A percentile compares a stretch with the other conserved stretches of the same genome.
These are phyloP conservation scores for Pilaira anomala DNA, from an alignment of 192 early-diverging fungal genomes.

Conservation along the genomic window DNA sequence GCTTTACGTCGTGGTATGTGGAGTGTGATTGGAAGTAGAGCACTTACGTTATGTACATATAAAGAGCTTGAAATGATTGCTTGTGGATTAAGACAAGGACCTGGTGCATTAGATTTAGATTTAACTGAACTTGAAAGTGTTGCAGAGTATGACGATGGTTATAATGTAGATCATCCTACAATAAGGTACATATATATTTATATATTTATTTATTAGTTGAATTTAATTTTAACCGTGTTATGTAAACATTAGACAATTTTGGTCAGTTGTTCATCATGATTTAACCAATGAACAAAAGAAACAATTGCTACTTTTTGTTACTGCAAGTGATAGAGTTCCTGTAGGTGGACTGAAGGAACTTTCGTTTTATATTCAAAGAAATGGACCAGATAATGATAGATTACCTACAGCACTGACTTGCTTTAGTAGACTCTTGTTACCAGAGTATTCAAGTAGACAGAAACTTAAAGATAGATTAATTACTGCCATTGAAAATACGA, in stretches of 20 bases:
- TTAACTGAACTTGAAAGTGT: conserved; percentile 66
- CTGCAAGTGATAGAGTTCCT: conserved; percentile 86
- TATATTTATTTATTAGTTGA: no score
- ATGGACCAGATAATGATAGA: conserved; percentile 85
- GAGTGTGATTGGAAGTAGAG: conserved; percentile 47
- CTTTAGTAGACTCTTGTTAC: conserved; percentile 84
- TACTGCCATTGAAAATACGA: conserved; percentile 87
- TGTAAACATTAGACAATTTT: conserved; percentile 58
- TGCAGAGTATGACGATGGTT: conserved; percentile 85
- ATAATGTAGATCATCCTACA: conserved; percentile 56
- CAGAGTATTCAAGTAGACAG: conserved; percentile 70
- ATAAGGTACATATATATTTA: conserved; percentile 44
- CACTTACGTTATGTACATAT: conserved; percentile 31
- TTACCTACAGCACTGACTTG: conserved; percentile 90
- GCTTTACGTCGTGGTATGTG: conserved; percentile 79
- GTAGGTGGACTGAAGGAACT: conserved; percentile 74
- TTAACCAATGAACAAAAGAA: conserved; percentile 64
- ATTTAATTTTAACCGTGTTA: background rate
- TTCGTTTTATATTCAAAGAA: conserved; percentile 93
- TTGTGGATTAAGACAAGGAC: conserved; percentile 51
- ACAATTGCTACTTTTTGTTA: conserved; percentile 84
- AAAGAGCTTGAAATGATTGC: conserved; percentile 75
- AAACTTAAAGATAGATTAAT: conserved; percentile 74
- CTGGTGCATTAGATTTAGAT: conserved; percentile 48
- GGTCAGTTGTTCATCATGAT: conserved; percentile 69